These are phyloP conservation scores for Fusarium protoensiforme DNA, from an alignment of 2,329 filamentous ascomycete genomes.

Conservation along the genomic window DNA sequence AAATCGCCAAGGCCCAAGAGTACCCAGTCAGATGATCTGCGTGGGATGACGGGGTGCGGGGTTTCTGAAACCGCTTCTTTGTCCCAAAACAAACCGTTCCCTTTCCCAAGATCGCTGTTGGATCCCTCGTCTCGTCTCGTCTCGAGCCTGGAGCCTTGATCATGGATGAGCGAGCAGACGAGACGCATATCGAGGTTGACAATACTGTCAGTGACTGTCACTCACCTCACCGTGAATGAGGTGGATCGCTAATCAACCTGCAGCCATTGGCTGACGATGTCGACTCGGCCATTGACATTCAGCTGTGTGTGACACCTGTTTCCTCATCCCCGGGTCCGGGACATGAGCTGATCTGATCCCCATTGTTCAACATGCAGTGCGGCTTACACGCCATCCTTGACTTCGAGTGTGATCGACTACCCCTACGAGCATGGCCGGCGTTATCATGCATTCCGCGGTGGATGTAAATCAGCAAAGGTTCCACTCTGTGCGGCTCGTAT, in stretches of 20 bases:
- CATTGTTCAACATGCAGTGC: not conserved
- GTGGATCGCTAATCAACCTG: not conserved
- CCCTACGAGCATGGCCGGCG: conserved; percentile 44
- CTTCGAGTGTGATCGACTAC: conserved; percentile 32
- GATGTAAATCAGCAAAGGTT: conserved; percentile 22
- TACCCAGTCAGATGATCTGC: not conserved
- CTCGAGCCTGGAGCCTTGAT: not conserved
- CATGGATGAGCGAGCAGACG: not conserved
- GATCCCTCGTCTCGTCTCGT: not conserved
- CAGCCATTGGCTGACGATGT: not conserved
- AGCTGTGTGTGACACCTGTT: not conserved
- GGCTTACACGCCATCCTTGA: not conserved
- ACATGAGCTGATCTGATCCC: not conserved
- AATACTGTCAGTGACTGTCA: not conserved
- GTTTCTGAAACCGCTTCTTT: not conserved
- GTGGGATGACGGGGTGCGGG: not conserved
- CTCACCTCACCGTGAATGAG: not conserved
- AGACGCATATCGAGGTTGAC: not conserved
- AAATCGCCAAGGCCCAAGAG: not conserved
- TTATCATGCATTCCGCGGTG: conserved; percentile 46
- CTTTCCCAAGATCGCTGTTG: not conserved
- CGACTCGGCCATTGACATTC: not conserved
- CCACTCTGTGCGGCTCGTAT: not conserved
- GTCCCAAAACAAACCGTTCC: not conserved
- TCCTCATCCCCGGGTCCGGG: not conserved